Conservation (phyloP, 768 basidiomycete species). For the Hemileccinum rubropunctum region DNA sequence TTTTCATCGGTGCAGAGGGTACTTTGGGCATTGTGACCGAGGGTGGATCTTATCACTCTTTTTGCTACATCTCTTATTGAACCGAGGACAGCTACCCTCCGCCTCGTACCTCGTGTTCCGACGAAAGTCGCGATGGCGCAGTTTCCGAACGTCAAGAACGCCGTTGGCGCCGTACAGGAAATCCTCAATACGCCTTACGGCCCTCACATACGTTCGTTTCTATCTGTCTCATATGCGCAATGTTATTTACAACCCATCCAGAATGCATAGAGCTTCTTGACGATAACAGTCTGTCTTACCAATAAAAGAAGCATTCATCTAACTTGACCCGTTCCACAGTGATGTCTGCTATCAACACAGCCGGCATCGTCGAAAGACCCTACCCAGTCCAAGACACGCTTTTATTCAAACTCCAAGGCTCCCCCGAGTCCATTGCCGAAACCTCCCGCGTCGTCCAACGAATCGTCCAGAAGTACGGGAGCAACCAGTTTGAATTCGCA, state of each 20-base stretch:
- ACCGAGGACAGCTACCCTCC: slow-evolving; percentile 60
- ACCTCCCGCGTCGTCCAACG: slow-evolving; percentile 56
- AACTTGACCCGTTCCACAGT: slow-evolving; percentile 37
- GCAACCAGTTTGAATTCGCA: slow-evolving; percentile 69
- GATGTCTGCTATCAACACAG: slow-evolving; percentile 75
- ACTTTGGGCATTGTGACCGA: slow-evolving; percentile 90
- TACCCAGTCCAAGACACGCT: slow-evolving; percentile 76
- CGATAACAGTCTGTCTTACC: slow-evolving; percentile 51
- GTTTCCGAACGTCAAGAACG: slow-evolving; percentile 75
- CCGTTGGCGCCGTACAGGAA: slow-evolving; percentile 79
- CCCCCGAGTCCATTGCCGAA: slow-evolving; percentile 52
- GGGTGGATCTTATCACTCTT: slow-evolving; percentile 36
- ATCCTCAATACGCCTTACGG: slow-evolving; percentile 69
- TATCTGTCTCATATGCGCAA: neutral
- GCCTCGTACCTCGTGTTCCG: slow-evolving; percentile 77
- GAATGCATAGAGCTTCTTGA: slow-evolving; percentile 91
- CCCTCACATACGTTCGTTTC: slow-evolving; percentile 63
- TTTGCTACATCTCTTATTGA: neutral
- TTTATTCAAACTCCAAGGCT: slow-evolving; percentile 92
- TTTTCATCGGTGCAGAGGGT: slow-evolving; percentile 90
- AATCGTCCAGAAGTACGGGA: slow-evolving; percentile 67
- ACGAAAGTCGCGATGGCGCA: slow-evolving; percentile 87
- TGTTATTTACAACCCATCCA: slow-evolving; percentile 22
- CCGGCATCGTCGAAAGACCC: slow-evolving; percentile 54
- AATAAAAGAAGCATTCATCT: neutral